Evolutionary conservation across 2,329 filamentous ascomycete genomes (phyloP).

Genomic region (Colletotrichum cuscutae): DNA sequence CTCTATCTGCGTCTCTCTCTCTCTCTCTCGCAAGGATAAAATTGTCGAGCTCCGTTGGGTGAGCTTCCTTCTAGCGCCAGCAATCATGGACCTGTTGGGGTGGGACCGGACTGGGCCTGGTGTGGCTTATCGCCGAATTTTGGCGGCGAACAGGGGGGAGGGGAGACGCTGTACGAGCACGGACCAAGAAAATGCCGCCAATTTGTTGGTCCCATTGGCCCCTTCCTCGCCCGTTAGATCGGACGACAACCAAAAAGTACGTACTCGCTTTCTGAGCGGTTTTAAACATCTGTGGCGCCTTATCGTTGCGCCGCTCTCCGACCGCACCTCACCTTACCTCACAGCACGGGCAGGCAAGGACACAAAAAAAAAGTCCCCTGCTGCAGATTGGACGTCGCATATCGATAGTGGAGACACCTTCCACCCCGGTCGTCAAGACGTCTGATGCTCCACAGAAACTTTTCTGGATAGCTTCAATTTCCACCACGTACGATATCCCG

Average conservation of each 20-base stretch:
- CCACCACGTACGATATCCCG: neutral
- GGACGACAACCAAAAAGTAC: neutral
- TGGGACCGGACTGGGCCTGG: neutral
- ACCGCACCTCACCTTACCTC: neutral
- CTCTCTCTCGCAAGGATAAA: slow-evolving; percentile 13
- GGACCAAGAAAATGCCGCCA: neutral
- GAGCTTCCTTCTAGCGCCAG: slow-evolving; percentile 11
- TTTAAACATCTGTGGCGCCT: slow-evolving; percentile 2
- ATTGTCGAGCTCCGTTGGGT: slow-evolving; percentile 31
- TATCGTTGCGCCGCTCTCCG: slow-evolving; percentile 31
- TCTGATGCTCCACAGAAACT: slow-evolving; percentile 27
- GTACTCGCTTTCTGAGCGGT: slow-evolving; percentile 5
- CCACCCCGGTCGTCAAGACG: neutral
- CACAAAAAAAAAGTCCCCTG: neutral
- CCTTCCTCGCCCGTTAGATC: slow-evolving; percentile 8
- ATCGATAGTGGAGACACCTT: neutral
- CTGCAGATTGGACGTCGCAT: slow-evolving; percentile 16
- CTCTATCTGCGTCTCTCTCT: neutral
- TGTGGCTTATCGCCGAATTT: slow-evolving; percentile 19
- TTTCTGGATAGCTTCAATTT: slow-evolving; percentile 36
- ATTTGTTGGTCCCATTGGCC: slow-evolving; percentile 19
- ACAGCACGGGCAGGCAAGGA: neutral
- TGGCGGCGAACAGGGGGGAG: neutral
- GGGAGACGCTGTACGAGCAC: neutral
- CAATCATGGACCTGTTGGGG: slow-evolving; percentile 25